Evolutionary conservation across 208 protist genomes (phyloP).

Genomic region (Ichthyophonus hoferi): DNA sequence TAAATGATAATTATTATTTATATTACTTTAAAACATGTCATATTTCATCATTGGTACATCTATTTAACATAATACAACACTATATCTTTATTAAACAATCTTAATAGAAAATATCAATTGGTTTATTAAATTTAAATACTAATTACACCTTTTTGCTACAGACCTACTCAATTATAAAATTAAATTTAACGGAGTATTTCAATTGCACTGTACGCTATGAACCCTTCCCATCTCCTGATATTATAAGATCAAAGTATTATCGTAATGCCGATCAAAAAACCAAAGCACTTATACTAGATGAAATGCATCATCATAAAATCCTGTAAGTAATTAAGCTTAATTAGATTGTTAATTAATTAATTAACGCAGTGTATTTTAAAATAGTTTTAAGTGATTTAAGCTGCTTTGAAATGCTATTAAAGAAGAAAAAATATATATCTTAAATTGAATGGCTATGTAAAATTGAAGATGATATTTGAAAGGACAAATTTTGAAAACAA

Average conservation of each 20-base stretch:
- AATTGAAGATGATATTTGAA: too few relatives aligned
- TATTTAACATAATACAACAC: neutral
- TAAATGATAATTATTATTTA: neutral
- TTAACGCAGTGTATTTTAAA: too few relatives aligned
- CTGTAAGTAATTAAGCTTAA: neutral
- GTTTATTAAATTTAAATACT: neutral
- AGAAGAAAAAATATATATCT: too few relatives aligned
- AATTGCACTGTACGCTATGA: neutral
- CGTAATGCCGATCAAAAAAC: neutral
- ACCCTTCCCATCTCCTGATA: neutral
- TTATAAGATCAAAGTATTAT: constrained; percentile 5
- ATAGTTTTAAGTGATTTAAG: too few relatives aligned
- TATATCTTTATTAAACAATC: neutral
- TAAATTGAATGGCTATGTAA: too few relatives aligned
- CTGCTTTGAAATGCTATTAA: too few relatives aligned
- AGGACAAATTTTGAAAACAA: too few relatives aligned
- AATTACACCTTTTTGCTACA: neutral
- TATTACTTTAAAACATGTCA: neutral
- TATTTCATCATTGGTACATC: neutral
- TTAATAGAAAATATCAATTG: neutral
- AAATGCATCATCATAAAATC: constrained; percentile 18
- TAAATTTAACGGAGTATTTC: neutral
- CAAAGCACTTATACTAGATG: neutral
- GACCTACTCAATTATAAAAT: neutral
- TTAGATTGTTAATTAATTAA: too few relatives aligned